Percentiles rank a stretch among this genome's conserved stretches.
Evolutionary conservation across 257 asterid genomes (phyloP).

Genomic region (Verbascum thapsus): DNA sequence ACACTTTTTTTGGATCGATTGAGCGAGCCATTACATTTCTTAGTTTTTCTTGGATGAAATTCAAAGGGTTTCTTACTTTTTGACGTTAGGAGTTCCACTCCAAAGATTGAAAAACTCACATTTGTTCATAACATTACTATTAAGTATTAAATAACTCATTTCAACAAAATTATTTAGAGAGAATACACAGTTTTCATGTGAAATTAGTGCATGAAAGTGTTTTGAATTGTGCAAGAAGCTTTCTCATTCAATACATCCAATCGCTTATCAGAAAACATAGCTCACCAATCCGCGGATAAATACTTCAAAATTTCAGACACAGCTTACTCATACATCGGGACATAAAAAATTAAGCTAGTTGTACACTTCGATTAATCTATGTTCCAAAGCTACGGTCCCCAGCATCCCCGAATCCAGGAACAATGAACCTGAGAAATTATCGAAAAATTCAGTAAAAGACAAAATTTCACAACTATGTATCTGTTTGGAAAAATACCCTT

Average conservation of each 20-base stretch:
- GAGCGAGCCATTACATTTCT: no score
- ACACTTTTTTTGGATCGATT: no score
- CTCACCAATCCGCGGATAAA: background rate
- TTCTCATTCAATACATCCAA: background rate
- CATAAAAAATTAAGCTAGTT: slow-evolving; percentile 9
- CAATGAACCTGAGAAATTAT: slow-evolving; percentile 66
- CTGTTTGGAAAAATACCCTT: slow-evolving; percentile 58
- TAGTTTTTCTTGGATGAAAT: background rate
- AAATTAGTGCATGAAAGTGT: background rate
- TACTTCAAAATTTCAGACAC: slow-evolving; percentile 9
- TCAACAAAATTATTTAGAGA: background rate
- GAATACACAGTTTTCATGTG: slow-evolving; percentile 1
- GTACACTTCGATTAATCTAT: slow-evolving; percentile 35
- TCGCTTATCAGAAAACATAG: background rate
- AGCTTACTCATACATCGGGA: slow-evolving; percentile 19
- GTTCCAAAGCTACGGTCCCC: slow-evolving; percentile 97
- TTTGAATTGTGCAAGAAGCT: slow-evolving; percentile 3
- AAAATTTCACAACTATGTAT: slow-evolving; percentile 6
- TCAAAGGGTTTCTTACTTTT: no score
- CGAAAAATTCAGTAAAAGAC: slow-evolving; percentile 18
- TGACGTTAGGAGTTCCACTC: no score
- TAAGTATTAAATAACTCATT: no score
- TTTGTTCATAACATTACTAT: no score
- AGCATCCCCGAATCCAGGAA: slow-evolving; percentile 96
- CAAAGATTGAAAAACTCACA: no score